Evolutionary conservation across 164 flowering plant genomes (phyloP), one percentile per base, ranked within the genome.

Genomic region (Nymphaea thermarum): DNA sequence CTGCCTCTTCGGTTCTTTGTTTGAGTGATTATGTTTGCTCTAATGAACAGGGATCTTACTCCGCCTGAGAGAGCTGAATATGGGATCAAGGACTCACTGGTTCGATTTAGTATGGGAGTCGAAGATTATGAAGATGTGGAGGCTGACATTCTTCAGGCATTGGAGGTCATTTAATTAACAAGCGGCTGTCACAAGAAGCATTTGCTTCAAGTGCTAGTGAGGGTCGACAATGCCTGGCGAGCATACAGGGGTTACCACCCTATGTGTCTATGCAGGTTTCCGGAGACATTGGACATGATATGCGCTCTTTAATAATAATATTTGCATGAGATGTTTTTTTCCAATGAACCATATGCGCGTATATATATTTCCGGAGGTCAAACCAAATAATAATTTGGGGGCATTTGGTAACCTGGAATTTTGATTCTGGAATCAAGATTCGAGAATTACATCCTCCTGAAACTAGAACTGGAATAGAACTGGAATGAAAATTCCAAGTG

Each of bases 81-180:
- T 78, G 95, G 96, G 72, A 94, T 94, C 59, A 78, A 75, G 79
- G 98, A 94, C 75, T 91, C 82, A 82, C 76, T 94, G 86, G 86
- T 94, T 62, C 83, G 99, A 16, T 94, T 94, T 82, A 91, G 97
- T 79, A 86, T 94, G 70, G 99, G 98, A 67, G 81, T 88, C 65
- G 98, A 94, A 80, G 97, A 91, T 73, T 91, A 88, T 55, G 94
- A 88, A 51, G 98, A 94, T 72, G 42, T 94, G 84, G 86, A 88
- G 85, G 83, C 84, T 64, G 99, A 94, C 73, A 65, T 94, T 44
- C 88, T 94, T 55, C 92, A 91, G 73, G 99, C 97, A 47, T 81
- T 94, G 77, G 89, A 80, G 17, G 11, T 77, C 69, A 84, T 91
- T 53, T 93, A 83, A 74, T 67, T 68, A 66, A 65, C 8, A 15